Evolutionary conservation across 345 rosid species (phyloP), one percentile per base, ranked within the genome.

Genomic region (Gossypium thurberi): DNA sequence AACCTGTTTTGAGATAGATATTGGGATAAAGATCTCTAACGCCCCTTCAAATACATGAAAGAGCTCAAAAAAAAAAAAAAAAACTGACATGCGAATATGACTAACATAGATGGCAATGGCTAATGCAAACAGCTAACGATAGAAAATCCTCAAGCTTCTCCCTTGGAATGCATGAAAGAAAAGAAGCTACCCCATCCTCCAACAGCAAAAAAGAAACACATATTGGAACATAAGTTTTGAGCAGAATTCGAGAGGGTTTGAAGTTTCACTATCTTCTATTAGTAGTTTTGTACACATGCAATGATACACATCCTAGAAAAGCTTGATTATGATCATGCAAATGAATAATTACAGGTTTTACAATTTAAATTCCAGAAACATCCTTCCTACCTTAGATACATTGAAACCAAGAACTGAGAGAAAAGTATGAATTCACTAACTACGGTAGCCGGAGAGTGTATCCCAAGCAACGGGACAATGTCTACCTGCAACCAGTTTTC

Each of bases 401-500:
- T 79, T 52, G 98, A 92, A 58, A 88, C 91, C 83, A 95, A 78
- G 78, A 95, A 86, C 77, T 95, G 97, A 66, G 93, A 92, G 76
- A 95, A 82, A 64, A 95, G 86, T 71, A 95, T 84, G 65, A 95
- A 87, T 78, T 92, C 99, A 62, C 91, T 88, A 72, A 95, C 91
- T 26, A 95, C 83, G 11, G 94, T 82, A 2, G 94, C 93, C 40
- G 99, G 99, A 42, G 92, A 88, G 79, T 88, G 93, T 42, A 95
- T 65, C 55, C 98, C 92, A 0, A 95, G 84, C 75, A 95, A 86
- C 0, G 98, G 99, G 74, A 95, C 92, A 1, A 92, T 83, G 81
- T 95, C 99, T 50, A 95, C 99, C 75, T 95, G 99, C 83, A 95
- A 79, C 99, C 88, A 92, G 80, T 76, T 92, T 88, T 95, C 98